phyloP scores from a whole-genome alignment of 352 stramenopile genomes.

The Globisporangium rhizosaccharum region DNA sequence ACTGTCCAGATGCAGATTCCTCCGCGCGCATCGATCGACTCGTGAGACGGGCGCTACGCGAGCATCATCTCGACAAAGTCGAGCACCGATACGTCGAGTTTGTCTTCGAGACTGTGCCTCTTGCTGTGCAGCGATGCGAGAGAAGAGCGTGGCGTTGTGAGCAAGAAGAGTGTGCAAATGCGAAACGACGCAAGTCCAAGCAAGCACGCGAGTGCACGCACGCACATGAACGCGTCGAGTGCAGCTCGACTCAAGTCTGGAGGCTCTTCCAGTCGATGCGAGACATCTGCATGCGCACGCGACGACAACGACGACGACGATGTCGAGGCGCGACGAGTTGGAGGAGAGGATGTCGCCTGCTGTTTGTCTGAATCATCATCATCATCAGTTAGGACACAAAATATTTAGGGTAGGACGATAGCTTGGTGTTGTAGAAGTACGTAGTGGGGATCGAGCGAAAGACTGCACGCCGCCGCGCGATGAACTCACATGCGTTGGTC shows the following conservation, averaged over 20 bases:
- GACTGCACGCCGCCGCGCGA: neutral
- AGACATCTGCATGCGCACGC: too few relatives aligned
- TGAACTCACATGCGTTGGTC: too few relatives aligned
- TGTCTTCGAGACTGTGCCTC: slow-evolving; percentile 41
- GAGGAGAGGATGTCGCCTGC: too few relatives aligned
- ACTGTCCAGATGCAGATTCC: too few relatives aligned
- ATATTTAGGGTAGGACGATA: slow-evolving; percentile 18
- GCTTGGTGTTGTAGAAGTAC: slow-evolving; percentile 17
- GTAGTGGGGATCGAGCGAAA: neutral
- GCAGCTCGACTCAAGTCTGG: slow-evolving; percentile 3
- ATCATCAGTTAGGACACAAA: slow-evolving; percentile 10
- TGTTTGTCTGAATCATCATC: neutral
- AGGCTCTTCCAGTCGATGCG: neutral
- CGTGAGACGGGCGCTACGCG: slow-evolving; percentile 17
- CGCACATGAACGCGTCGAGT: slow-evolving; percentile 30
- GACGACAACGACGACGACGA: too few relatives aligned
- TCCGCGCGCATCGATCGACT: too few relatives aligned
- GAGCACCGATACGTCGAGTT: slow-evolving; percentile 40
- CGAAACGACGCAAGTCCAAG: neutral
- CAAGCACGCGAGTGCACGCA: slow-evolving; percentile 4
- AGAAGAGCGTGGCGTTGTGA: neutral
- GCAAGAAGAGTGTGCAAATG: neutral
- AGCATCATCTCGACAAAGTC: slow-evolving; percentile 69
- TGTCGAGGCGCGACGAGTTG: too few relatives aligned
- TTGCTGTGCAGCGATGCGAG: slow-evolving; percentile 16